Evolutionary conservation across 345 rosid species (phyloP).

Genomic region (Hypericum perforatum): DNA sequence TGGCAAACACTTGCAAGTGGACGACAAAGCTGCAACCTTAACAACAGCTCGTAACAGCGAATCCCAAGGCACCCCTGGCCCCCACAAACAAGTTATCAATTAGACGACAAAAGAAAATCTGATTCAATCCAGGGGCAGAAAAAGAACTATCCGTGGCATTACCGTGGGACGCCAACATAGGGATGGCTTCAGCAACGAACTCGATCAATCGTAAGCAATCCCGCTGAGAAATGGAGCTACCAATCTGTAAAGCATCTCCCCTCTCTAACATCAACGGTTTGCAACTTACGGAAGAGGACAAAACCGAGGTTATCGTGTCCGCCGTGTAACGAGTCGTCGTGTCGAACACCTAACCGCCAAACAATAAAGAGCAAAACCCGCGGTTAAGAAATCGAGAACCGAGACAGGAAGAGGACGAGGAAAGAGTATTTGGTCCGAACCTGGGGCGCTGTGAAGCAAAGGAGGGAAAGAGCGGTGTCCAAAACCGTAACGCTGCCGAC

Average conservation of each 20-base stretch:
- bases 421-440: slow-evolving; percentile 17
- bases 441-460: slow-evolving; percentile 68
- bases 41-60: slow-evolving; percentile 38
- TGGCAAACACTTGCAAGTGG: slow-evolving; percentile 20
- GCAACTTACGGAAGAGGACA: slow-evolving; percentile 45
- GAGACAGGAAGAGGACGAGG: background rate
- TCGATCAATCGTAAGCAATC: slow-evolving; percentile 39
- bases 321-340: slow-evolving; percentile 38
- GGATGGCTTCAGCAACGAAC: slow-evolving; percentile 28
- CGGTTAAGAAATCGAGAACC: no score
- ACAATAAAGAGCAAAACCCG: background rate
- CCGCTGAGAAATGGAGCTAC: slow-evolving; percentile 33
- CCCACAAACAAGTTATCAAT: background rate
- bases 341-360: slow-evolving; percentile 44
- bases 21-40: slow-evolving; percentile 39
- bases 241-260: slow-evolving; percentile 38
- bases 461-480: slow-evolving; percentile 50
- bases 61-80: slow-evolving; percentile 32
- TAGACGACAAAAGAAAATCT: background rate
- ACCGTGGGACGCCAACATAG: slow-evolving; percentile 40
- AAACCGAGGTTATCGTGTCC: slow-evolving; percentile 41
- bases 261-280: slow-evolving; percentile 25
- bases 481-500: slow-evolving; percentile 41
- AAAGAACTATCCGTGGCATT: slow-evolving; percentile 4
- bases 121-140: background rate